Evolutionary conservation across 306 rosid species (phyloP).

Genomic region (Alnus rubra): DNA sequence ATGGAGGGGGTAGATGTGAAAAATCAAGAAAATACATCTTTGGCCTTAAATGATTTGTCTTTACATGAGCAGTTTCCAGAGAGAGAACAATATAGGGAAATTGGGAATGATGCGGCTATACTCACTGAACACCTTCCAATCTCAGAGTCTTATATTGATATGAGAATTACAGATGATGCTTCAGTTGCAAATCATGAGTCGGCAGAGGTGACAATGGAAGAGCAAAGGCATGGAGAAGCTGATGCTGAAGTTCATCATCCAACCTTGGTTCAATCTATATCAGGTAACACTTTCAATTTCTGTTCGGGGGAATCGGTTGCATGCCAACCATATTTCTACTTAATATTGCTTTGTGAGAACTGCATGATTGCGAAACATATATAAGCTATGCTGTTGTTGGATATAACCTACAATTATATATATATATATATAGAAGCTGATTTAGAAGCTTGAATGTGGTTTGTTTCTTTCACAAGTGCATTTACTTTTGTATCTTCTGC

Average conservation of each 20-base stretch:
- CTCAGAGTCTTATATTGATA: constrained; percentile 26
- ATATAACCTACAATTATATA: not conserved
- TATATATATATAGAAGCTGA: not conserved
- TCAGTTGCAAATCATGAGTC: constrained; percentile 22
- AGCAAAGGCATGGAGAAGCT: constrained; percentile 36
- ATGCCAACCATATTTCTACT: not conserved
- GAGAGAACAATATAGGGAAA: constrained; percentile 27
- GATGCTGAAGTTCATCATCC: constrained; percentile 28
- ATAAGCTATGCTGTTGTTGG: not conserved
- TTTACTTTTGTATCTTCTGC: not conserved
- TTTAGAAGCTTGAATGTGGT: not conserved
- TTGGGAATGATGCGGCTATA: constrained; percentile 30
- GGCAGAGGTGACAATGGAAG: constrained; percentile 42
- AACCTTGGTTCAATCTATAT: constrained; percentile 30
- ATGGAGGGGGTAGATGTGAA: constrained; percentile 31
- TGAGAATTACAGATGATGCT: constrained; percentile 27
- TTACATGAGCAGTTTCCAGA: constrained; percentile 27
- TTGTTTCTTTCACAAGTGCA: not conserved
- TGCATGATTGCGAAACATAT: not conserved
- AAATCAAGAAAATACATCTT: constrained; percentile 25
- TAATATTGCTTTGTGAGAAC: not conserved
- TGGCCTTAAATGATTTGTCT: constrained; percentile 21
- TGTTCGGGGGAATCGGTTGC: not conserved
- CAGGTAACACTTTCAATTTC: constrained; percentile 41
- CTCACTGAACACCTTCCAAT: constrained; percentile 35